phyloP scores from a whole-genome alignment of 1,139 yeast species.

The Suhomyces panamericanus region DNA sequence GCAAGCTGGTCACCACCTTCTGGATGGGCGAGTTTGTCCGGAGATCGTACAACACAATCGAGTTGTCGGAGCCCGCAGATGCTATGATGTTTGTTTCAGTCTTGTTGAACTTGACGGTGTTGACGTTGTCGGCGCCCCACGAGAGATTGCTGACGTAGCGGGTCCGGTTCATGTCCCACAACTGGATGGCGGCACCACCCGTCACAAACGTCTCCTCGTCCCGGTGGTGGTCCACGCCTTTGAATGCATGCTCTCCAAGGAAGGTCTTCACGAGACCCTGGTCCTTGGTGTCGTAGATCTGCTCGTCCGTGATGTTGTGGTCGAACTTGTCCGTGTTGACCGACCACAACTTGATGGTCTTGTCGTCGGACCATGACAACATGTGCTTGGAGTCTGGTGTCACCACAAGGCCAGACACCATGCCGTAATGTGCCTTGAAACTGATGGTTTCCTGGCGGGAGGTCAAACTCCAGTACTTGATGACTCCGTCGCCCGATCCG shows the following conservation, averaged over 20 bases:
- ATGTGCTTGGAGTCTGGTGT: conserved; percentile 63
- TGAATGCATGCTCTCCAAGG: conserved; percentile 81
- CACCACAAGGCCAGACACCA: conserved; percentile 83
- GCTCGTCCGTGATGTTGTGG: conserved; percentile 34
- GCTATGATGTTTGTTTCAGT: conserved; percentile 90
- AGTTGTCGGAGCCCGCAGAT: conserved; percentile 89
- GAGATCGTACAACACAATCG: conserved; percentile 85
- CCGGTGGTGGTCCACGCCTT: conserved; percentile 83
- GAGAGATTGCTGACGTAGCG: conserved; percentile 75
- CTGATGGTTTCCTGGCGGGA: conserved; percentile 72
- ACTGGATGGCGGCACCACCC: conserved; percentile 84
- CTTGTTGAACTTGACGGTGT: conserved; percentile 79
- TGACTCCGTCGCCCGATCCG: conserved; percentile 93
- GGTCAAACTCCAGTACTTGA: conserved; percentile 88
- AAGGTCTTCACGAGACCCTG: conserved; percentile 70
- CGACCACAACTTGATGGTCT: conserved; percentile 84
- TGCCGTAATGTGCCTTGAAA: conserved; percentile 87
- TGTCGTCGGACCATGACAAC: conserved; percentile 89
- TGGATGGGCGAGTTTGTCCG: conserved; percentile 94
- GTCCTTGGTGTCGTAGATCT: conserved; percentile 31
- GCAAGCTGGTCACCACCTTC: conserved; percentile 77
- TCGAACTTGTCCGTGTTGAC: conserved; percentile 46
- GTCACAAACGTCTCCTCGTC: conserved; percentile 77
- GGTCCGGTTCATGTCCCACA: conserved; percentile 86
- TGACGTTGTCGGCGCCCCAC: conserved; percentile 96